Conservation (phyloP, 2,329 filamentous ascomycete genomes). For the Trichoderma hamatum region DNA sequence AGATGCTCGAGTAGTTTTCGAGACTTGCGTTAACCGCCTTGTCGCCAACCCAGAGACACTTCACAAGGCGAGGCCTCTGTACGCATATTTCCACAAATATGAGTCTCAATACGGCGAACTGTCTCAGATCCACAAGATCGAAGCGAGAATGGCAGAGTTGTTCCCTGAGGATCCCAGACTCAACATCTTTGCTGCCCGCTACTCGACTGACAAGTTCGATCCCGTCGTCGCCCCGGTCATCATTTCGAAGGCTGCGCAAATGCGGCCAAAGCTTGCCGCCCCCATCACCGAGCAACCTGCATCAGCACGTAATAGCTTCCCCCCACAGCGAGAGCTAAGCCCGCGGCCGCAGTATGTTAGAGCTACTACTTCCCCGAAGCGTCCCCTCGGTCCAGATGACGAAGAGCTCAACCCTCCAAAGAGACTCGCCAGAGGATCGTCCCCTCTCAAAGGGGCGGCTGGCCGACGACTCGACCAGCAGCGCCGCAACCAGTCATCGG, state of each 20-base stretch:
- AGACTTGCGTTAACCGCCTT: slow-evolving; percentile 85
- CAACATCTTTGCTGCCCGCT: slow-evolving; percentile 74
- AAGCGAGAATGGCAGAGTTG: slow-evolving; percentile 90
- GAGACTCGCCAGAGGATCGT: slow-evolving; percentile 86
- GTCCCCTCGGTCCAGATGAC: slow-evolving; percentile 68
- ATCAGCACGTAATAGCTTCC: slow-evolving; percentile 49
- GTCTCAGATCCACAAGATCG: slow-evolving; percentile 84
- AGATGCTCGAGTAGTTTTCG: slow-evolving; percentile 96
- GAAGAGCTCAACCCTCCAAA: slow-evolving; percentile 75
- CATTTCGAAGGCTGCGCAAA: slow-evolving; percentile 78
- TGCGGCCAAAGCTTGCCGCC: slow-evolving; percentile 63
- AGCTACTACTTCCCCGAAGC: slow-evolving; percentile 59
- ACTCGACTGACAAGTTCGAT: slow-evolving; percentile 72
- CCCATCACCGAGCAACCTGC: slow-evolving; percentile 57
- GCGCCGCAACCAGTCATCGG: slow-evolving; percentile 63
- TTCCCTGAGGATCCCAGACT: slow-evolving; percentile 85
- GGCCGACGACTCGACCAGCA: slow-evolving; percentile 83
- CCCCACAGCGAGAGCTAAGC: slow-evolving; percentile 46
- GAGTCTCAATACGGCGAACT: slow-evolving; percentile 94
- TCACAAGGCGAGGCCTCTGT: slow-evolving; percentile 79
- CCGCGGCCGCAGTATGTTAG: slow-evolving; percentile 54
- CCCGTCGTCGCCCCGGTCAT: slow-evolving; percentile 80
- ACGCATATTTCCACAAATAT: slow-evolving; percentile 91
- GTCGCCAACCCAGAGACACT: slow-evolving; percentile 74
- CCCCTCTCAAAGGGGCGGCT: slow-evolving; percentile 87